Evolutionary conservation across 306 rosid species (phyloP).

Genomic region (Cicer judaicum): DNA sequence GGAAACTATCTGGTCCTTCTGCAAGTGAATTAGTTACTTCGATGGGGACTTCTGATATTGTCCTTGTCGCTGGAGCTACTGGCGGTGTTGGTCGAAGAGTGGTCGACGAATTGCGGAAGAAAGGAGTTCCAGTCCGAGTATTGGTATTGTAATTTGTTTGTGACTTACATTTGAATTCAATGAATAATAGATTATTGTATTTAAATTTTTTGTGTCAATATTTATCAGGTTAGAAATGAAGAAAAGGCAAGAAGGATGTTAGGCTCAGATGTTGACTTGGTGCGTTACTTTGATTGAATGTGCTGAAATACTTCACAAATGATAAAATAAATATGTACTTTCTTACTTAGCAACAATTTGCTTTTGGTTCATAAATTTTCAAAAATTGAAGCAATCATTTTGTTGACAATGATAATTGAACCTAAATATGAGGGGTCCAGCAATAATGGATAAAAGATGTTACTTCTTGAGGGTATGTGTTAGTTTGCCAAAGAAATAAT

Average conservation of each 20-base stretch:
- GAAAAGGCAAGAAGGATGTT: constrained; percentile 87
- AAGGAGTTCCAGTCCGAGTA: constrained; percentile 80
- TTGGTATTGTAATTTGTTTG: constrained; percentile 60
- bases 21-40: constrained; percentile 56
- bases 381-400: constrained; percentile 23
- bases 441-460: background rate
- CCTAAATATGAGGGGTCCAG: background rate
- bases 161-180: constrained; percentile 2
- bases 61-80: constrained; percentile 93
- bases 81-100: constrained; percentile 98
- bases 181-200: background rate
- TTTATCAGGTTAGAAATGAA: constrained; percentile 82
- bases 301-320: constrained; percentile 14
- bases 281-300: constrained; percentile 52
- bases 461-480: constrained; percentile 14
- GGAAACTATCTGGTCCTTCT: constrained; percentile 67
- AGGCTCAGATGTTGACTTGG: constrained; percentile 89
- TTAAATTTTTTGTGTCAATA: constrained; percentile 33
- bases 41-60: constrained; percentile 77
- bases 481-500: constrained; percentile 30
- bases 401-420: constrained; percentile 13
- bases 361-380: constrained; percentile 9
- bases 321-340: constrained; percentile 12
- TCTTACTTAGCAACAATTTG: constrained; percentile 3
- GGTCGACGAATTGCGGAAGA: constrained; percentile 70